A percentile compares a stretch with the other conserved stretches of the same genome.
These are phyloP conservation scores for Brassica hybrid DNA, from an alignment of 441 rosid genomes.

Conservation along the genomic window DNA sequence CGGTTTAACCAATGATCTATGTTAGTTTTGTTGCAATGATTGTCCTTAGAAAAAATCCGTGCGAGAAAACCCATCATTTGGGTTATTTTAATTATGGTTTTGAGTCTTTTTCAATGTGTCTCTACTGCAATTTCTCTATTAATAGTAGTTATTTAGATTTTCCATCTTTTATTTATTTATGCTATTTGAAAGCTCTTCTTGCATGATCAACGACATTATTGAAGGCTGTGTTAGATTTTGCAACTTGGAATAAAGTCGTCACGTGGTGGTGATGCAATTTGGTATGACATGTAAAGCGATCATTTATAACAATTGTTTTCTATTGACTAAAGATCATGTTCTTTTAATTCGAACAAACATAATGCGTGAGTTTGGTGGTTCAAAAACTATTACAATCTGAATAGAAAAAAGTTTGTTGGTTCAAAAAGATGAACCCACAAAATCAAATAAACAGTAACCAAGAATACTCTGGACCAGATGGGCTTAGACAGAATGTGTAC, in stretches of 20 bases:
- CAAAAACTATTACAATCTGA: background rate
- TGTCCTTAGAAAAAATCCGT: conserved; percentile 18
- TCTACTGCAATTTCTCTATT: conserved; percentile 37
- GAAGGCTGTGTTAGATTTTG: conserved; percentile 32
- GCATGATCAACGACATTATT: conserved; percentile 7
- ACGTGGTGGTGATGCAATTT: conserved; percentile 20
- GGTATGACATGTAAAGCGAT: conserved; percentile 5
- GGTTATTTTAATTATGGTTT: conserved; percentile 43
- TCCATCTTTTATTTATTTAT: background rate
- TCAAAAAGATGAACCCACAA: too few species aligned
- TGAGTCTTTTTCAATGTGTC: conserved; percentile 40
- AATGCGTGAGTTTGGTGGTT: background rate
- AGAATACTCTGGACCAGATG: background rate
- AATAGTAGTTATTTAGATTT: conserved; percentile 12
- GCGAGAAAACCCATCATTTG: conserved; percentile 29
- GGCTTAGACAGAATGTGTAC: conserved; percentile 16
- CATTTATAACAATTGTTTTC: background rate
- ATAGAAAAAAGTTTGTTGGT: background rate
- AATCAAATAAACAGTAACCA: background rate
- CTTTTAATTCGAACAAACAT: background rate
- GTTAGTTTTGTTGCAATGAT: conserved; percentile 37
- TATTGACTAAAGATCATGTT: background rate
- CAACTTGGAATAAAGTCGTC: conserved; percentile 28
- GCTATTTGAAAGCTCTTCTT: background rate
- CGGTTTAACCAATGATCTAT: conserved; percentile 16